These are phyloP conservation scores for Lactifluus hygrophoroides DNA, from an alignment of 768 basidiomycete genomes.

Conservation along the genomic window DNA sequence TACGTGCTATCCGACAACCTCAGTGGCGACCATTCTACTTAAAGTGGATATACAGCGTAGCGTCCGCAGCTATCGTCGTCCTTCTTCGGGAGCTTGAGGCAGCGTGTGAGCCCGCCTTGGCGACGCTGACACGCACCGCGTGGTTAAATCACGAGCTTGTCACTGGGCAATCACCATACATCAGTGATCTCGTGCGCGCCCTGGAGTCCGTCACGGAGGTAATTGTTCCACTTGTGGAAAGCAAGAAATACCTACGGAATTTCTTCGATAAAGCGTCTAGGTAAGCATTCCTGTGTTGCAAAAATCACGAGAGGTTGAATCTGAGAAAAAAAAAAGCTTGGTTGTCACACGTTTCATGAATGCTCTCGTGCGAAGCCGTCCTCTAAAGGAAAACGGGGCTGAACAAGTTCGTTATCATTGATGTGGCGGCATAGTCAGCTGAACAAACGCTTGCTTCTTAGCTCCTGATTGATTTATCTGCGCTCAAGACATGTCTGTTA, in stretches of 20 bases:
- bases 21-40: neutral
- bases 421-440: neutral
- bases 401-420: conserved; percentile 70
- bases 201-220: conserved; percentile 69
- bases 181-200: conserved; percentile 64
- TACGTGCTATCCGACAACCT: conserved; percentile 29
- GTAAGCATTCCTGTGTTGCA: conserved; percentile 34
- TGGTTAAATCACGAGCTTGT: conserved; percentile 82
- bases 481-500: conserved; percentile 71
- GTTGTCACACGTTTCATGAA: conserved; percentile 84
- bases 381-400: conserved; percentile 86
- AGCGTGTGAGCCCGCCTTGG: conserved; percentile 73
- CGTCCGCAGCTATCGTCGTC: conserved; percentile 73
- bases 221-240: conserved; percentile 77
- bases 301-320: neutral
- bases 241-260: conserved; percentile 91
- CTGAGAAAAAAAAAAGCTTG: conserved; percentile 38
- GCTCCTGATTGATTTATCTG: conserved; percentile 87
- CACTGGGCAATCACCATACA: conserved; percentile 76
- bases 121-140: conserved; percentile 63
- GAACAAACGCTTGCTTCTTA: conserved; percentile 26
- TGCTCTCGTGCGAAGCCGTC: conserved; percentile 81
- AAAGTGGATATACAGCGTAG: conserved; percentile 42
- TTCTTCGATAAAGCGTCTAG: conserved; percentile 90
- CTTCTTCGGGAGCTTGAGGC: conserved; percentile 80